Evolutionary conservation across 2,329 filamentous ascomycete genomes (phyloP).

Genomic region (Sphaerulina musiva): DNA sequence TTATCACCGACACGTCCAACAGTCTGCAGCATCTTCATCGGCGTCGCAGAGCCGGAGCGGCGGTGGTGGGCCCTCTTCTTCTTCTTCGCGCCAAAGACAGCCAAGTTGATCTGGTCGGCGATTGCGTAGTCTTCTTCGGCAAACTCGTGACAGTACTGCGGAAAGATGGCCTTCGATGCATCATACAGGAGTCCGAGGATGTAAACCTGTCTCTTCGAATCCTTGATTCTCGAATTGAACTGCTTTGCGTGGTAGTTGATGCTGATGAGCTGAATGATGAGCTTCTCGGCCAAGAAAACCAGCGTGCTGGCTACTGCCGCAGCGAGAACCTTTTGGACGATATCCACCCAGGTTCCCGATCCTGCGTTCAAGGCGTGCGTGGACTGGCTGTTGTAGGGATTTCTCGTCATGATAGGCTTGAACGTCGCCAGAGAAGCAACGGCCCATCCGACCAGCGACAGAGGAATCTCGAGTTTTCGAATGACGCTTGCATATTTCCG

Average conservation of each 20-base stretch:
- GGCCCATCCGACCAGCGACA: constrained; percentile 56
- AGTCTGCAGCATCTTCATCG: constrained; percentile 67
- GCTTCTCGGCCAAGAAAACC: constrained; percentile 69
- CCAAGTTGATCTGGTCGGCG: constrained; percentile 63
- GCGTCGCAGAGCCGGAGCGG: constrained; percentile 60
- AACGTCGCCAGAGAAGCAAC: constrained; percentile 56
- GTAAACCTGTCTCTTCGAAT: constrained; percentile 79
- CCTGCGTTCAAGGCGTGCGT: constrained; percentile 7
- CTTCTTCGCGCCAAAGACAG: constrained; percentile 51
- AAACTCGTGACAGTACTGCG: constrained; percentile 87
- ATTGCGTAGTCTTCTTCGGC: constrained; percentile 87
- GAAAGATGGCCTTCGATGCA: constrained; percentile 80
- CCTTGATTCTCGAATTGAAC: constrained; percentile 74
- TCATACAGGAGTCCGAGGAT: constrained; percentile 83
- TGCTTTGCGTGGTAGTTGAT: constrained; percentile 81
- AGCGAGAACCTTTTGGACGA: constrained; percentile 58
- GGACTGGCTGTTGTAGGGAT: constrained; percentile 29
- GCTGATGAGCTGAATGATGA: constrained; percentile 73
- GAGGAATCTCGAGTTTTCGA: constrained; percentile 52
- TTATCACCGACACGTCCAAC: constrained; percentile 79
- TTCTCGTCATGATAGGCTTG: constrained; percentile 42
- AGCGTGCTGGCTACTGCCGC: constrained; percentile 62
- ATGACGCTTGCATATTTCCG: constrained; percentile 58
- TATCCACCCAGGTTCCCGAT: constrained; percentile 45
- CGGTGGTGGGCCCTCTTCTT: constrained; percentile 36